Evolutionary conservation across 768 basidiomycete species (phyloP).

Genomic region (Rhodotorula kratochvilovae): DNA sequence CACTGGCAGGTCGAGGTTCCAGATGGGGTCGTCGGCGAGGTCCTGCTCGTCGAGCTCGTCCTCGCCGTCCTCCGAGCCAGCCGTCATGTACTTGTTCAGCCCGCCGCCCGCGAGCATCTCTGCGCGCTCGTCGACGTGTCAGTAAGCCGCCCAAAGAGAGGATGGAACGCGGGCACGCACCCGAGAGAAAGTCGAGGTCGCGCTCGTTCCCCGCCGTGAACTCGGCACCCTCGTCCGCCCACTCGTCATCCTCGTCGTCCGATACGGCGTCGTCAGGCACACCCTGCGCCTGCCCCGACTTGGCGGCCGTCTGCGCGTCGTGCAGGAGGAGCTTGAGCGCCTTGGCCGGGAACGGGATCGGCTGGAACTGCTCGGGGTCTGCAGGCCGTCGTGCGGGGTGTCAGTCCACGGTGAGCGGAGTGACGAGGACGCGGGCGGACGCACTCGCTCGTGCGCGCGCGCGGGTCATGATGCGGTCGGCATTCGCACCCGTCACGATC

Average conservation of each 20-base stretch:
- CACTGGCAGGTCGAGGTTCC: conserved; percentile 74
- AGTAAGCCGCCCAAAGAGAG: not conserved
- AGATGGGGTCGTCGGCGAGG: conserved; percentile 76
- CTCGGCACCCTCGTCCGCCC: conserved; percentile 78
- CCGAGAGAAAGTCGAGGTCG: conserved; percentile 66
- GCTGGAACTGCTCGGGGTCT: conserved; percentile 84
- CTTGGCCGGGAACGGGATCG: conserved; percentile 82
- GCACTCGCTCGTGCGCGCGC: conserved; percentile 80
- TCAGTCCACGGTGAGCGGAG: not conserved
- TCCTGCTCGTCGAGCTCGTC: conserved; percentile 78
- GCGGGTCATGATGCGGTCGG: conserved; percentile 94
- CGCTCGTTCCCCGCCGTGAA: conserved; percentile 61
- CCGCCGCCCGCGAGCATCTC: conserved; percentile 71
- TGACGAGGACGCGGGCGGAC: conserved; percentile 42
- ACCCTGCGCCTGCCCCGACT: conserved; percentile 54
- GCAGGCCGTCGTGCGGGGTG: conserved; percentile 8
- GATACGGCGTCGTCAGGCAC: conserved; percentile 58
- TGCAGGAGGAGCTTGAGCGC: conserved; percentile 81
- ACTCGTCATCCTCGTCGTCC: conserved; percentile 87
- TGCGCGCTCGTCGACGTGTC: not conserved
- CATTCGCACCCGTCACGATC: conserved; percentile 72
- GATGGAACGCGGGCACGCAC: conserved; percentile 38
- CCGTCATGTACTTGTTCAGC: conserved; percentile 70
- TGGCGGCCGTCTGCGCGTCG: conserved; percentile 71
- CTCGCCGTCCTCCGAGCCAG: conserved; percentile 46